Evolutionary conservation across 768 basidiomycete genomes (phyloP).

Genomic region (Boletus speciosus): DNA sequence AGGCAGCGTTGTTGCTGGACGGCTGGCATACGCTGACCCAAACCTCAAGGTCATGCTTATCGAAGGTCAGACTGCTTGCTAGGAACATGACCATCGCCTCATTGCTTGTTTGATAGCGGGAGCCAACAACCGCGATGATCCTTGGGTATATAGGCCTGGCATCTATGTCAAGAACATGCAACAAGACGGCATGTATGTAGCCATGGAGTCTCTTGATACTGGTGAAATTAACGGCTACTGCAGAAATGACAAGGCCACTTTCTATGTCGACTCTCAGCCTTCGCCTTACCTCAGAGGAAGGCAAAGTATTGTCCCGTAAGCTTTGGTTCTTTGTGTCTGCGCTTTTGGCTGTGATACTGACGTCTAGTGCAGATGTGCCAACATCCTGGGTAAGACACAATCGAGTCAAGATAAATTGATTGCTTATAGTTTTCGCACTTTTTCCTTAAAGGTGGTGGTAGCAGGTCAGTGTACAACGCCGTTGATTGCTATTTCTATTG

Average conservation of each 20-base stretch:
- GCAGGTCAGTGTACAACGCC: conserved; percentile 40
- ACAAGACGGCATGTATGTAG: conserved; percentile 57
- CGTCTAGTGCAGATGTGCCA: conserved; percentile 49
- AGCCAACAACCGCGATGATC: conserved; percentile 69
- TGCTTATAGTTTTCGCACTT: not conserved
- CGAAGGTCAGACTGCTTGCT: conserved; percentile 43
- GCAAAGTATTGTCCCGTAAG: conserved; percentile 65
- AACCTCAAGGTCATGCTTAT: conserved; percentile 73
- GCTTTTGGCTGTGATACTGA: not conserved
- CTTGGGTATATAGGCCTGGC: conserved; percentile 71
- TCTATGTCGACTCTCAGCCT: conserved; percentile 60
- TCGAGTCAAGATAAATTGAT: not conserved
- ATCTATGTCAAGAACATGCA: conserved; percentile 74
- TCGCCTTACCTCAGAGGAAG: conserved; percentile 60
- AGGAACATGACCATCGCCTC: not conserved
- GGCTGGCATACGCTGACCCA: conserved; percentile 68
- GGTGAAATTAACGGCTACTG: not conserved
- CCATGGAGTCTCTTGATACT: not conserved
- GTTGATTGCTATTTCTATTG: not conserved
- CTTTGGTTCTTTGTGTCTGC: conserved; percentile 1
- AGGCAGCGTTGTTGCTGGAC: conserved; percentile 64
- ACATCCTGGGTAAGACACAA: conserved; percentile 47
- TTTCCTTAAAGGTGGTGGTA: conserved; percentile 43
- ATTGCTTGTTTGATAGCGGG: conserved; percentile 39
- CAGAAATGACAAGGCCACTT: conserved; percentile 72